Base-by-base conservation (phyloP, 108 stramenopile genomes). In the Epipyxis sp. region DNA sequence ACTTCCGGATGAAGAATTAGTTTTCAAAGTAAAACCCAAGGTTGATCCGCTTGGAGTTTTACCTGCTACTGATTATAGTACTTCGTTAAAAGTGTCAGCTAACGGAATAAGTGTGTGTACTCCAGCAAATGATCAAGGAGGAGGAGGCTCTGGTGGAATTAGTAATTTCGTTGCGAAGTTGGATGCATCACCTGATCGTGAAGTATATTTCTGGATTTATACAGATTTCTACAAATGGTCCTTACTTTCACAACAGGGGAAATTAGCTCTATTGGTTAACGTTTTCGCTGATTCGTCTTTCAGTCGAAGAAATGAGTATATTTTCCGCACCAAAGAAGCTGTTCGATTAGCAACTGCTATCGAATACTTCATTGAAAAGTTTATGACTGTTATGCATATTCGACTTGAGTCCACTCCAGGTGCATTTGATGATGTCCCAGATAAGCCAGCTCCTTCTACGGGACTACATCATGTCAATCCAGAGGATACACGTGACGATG, bases 201-300 rank as follows among this genome's bases (percentile, higher is more conserved):
- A 65, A 32, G 6, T 35, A 10, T 85, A 44, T 61, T 87, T 85
- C 80, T 87, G 86, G 86, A 57, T 82, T 37, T 87, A 82, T 81
- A 87, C 86, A 39, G 86, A 87, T 83, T 87, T 87, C 40, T 87
- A 81, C 83, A 87, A 87, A 80, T 87, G 86, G 86, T 83, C 80
- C 37, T 10, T 83, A 20, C 42, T 83, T 41, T 6, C 40, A 25
- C 80, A 76, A 6, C 62, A 77, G 42, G 80, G 76, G 37, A 37
- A 42, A 43, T 32, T 27, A 29, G 85, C 76, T 0, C 80, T 87
- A 35, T 42, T 80, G 10, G 45, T 87, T 16, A 65, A 78, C 82
- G 85, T 85, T 30, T 87, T 87, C 79, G 62, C 67, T 1, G 39
- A 83, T 39, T 86, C 84, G 40, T 29, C 74, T 35, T 42, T 35